These are phyloP conservation scores for Linum tenue DNA, from an alignment of 345 rosid species.

Conservation along the genomic window DNA sequence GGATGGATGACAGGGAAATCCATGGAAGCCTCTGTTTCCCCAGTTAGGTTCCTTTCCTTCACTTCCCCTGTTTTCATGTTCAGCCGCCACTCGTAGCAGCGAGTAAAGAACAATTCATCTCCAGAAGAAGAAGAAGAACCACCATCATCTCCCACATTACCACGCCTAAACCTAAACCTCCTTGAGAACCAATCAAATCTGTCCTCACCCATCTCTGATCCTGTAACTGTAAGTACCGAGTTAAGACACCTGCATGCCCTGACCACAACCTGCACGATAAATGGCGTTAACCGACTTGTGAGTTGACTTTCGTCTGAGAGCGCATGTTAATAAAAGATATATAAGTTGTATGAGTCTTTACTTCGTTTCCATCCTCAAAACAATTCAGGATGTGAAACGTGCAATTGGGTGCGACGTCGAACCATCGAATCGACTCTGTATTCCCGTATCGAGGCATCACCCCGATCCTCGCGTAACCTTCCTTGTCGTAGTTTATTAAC, in stretches of 20 bases:
- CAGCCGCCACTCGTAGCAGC: constrained; percentile 36
- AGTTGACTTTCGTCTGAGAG: too few relatives aligned
- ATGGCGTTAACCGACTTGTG: background rate
- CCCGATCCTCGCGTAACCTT: constrained; percentile 38
- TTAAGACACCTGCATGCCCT: constrained; percentile 38
- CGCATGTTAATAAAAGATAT: too few relatives aligned
- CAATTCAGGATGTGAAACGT: constrained; percentile 38
- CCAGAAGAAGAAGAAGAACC: background rate
- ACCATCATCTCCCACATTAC: too few relatives aligned
- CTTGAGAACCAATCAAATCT: constrained; percentile 29
- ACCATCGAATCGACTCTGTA: constrained; percentile 35
- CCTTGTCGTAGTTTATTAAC: constrained; percentile 26
- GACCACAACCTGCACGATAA: constrained; percentile 26
- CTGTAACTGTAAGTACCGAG: constrained; percentile 30
- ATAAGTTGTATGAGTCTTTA: background rate
- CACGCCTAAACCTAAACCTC: constrained; percentile 1
- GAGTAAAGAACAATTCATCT: constrained; percentile 17
- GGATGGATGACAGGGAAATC: constrained; percentile 43
- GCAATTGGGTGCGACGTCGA: constrained; percentile 30
- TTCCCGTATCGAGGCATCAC: constrained; percentile 50
- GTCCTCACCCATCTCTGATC: constrained; percentile 19
- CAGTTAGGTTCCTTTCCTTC: constrained; percentile 28
- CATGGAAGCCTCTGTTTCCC: constrained; percentile 22
- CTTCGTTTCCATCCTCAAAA: constrained; percentile 47
- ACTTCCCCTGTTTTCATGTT: constrained; percentile 36